phyloP scores from a whole-genome alignment of 1,139 yeast species.

The Geotrichum klebahnii region DNA sequence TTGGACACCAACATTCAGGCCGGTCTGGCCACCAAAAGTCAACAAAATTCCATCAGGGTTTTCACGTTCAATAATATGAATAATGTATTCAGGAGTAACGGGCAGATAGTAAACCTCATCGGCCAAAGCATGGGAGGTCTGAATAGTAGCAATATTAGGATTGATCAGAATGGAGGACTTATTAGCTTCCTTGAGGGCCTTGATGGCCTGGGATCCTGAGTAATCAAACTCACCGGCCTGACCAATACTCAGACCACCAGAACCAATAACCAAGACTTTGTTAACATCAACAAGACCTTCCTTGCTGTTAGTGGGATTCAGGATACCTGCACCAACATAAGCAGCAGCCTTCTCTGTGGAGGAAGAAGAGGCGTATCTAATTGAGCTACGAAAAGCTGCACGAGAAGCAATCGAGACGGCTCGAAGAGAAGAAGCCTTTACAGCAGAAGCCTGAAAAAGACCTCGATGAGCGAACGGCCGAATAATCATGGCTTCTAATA shows the following conservation, averaged over 20 bases:
- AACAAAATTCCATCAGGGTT: constrained; percentile 91
- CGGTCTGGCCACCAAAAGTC: constrained; percentile 99
- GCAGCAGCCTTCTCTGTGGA: constrained; percentile 35
- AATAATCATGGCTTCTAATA: too few species aligned
- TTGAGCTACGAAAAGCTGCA: background rate
- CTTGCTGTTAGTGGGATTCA: constrained; percentile 47
- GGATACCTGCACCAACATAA: constrained; percentile 56
- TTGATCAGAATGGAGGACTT: constrained; percentile 91
- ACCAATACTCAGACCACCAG: constrained; percentile 96
- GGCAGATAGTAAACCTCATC: constrained; percentile 97
- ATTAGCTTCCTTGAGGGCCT: constrained; percentile 93
- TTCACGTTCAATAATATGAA: constrained; percentile 90
- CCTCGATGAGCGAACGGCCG: too few species aligned
- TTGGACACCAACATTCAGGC: constrained; percentile 89
- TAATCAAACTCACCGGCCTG: constrained; percentile 99
- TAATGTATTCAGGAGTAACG: constrained; percentile 92
- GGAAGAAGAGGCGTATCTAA: constrained; percentile 5
- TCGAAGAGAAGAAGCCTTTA: too few species aligned
- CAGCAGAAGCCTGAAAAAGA: too few species aligned
- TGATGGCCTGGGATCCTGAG: constrained; percentile 64
- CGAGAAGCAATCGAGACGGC: background rate
- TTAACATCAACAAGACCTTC: constrained; percentile 73
- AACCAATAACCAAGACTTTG: constrained; percentile 88
- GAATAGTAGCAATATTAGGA: constrained; percentile 97
- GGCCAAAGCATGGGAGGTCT: constrained; percentile 95